Evolutionary conservation across 768 basidiomycete genomes (phyloP), one percentile per base, ranked within the genome.

Genomic region (Clitopilus passeckerianus): DNA sequence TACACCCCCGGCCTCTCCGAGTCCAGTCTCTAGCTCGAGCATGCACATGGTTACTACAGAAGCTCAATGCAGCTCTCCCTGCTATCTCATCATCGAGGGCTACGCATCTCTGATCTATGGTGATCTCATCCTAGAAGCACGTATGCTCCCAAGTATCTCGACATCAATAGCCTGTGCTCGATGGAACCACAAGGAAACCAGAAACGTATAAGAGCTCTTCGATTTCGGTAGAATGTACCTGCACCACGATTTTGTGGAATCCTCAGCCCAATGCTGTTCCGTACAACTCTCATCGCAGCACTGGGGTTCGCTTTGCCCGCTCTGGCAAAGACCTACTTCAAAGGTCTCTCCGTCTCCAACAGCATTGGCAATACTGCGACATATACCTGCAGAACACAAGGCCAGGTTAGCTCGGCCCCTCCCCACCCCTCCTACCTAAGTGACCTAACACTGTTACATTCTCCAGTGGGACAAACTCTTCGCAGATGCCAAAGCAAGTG

Each of bases 391-490:
- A 65, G 74, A 37, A 71, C 72, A 7, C 74, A 75, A 59, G 64
- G 63, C 9, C 69, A 77, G 63, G 75, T 73, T 22, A 50, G 46
- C 22, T 18, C 18, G 8, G 58, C 57, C 16, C 1, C 43, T 10
- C 34, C 44, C 24, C 34, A 22, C 44, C 5, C 43, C 10, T 46
- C 15, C 18, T 56, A 22, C 9, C 8, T 35, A 22, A 18, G 27
- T 2, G 16, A 16, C 18, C 24, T 44, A 5, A 44, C 22, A 27
- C 24, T 27, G 12, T 34, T 16, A 43, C 35, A 30, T 30, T 30
- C 7, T 46, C 34, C n/a, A 77, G 74, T 76, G 75, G 75, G 75
- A 73, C 56, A 41, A 58, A 1, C 46, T 76, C 27, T 75, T 72
- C 9, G 66, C 60, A 7, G 63, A 69, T 50, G 70, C 75, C 2